Conservation (phyloP, 441 rosid genomes). For the Corymbia citriodora region DNA sequence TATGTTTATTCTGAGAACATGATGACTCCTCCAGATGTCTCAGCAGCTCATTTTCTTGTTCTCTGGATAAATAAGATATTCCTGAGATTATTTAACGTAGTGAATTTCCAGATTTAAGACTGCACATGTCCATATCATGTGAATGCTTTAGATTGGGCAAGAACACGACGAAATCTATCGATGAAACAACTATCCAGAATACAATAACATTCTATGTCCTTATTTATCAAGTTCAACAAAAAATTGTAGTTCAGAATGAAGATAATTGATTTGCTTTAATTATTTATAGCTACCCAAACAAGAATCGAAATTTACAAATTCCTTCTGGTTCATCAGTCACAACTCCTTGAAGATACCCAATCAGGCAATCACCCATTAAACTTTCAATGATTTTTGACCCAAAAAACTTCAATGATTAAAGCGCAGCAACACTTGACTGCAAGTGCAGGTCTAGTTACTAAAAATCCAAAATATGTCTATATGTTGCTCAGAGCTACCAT, state of each 20-base stretch:
- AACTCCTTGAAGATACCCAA: background rate
- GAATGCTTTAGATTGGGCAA: background rate
- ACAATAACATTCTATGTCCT: background rate
- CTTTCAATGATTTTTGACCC: background rate
- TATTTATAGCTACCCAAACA: background rate
- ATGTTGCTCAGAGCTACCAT: background rate
- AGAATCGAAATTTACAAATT: background rate
- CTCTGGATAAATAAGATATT: slow-evolving; percentile 88
- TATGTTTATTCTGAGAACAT: slow-evolving; percentile 4
- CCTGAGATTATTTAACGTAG: slow-evolving; percentile 54
- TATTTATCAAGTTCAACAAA: background rate
- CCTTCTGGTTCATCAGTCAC: background rate
- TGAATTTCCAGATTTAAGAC: slow-evolving; percentile 24
- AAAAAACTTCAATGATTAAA: background rate
- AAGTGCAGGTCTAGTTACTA: background rate
- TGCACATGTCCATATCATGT: background rate
- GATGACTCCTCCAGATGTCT: slow-evolving; percentile 28
- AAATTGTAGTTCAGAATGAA: background rate
- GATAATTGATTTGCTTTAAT: background rate
- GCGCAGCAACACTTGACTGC: background rate
- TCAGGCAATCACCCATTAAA: background rate
- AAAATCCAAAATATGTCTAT: background rate
- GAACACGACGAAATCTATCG: background rate
- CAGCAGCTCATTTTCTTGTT: slow-evolving; percentile 55
- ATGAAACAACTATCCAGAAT: background rate